Base-by-base conservation (phyloP, 352 stramenopile genomes). In the Blastocystis sp. region DNA sequence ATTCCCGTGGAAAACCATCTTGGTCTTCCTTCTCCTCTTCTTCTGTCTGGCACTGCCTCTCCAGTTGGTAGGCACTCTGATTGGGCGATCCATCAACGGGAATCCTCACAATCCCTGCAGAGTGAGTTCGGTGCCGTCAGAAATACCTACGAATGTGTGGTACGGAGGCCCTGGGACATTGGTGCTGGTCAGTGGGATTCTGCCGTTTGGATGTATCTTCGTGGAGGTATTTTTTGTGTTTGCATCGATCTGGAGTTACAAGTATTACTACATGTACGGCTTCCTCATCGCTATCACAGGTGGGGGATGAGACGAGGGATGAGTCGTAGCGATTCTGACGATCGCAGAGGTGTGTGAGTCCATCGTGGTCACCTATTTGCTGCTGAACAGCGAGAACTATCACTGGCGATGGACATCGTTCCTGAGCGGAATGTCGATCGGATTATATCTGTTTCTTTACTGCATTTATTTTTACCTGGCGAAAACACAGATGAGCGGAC, bases 221-320 rank as follows among this genome's bases (percentile, higher is more conserved):
- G 98, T 99, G 90, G 97, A 99, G 92, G 98, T 99, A 91, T 99
- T 99, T 92, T 99, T 99, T 93, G 98, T 99, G 90, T 98, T 99
- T 91, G 98, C 97, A 7, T 98, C 95, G 53, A 97, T 99, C 88
- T 99, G 97, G 97, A 98, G 98, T 92, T 99, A 99, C 95, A 99
- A 98, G 92, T 98, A 98, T 92, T 99, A 99, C 92, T 98, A 98
- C 92, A 97, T 99, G 18, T 99, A 99, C 92, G 96, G 97, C 64
- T 99, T 99, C 91, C 95, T 99, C 92, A 93, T 98, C 79, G 73
- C 73, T 39, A 84, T 84, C 11, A 63, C 45, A 2, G 50, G 50
- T 59, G 20, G 13, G 50, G 50, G 2, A 13, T 13, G 50, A 59
- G 20, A 59, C 20, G 11, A n/a, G 50, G 50, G 50, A 13, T 93